These are phyloP conservation scores for Peronosclerospora sorghi DNA, from an alignment of 352 stramenopile species.

Conservation along the genomic window DNA sequence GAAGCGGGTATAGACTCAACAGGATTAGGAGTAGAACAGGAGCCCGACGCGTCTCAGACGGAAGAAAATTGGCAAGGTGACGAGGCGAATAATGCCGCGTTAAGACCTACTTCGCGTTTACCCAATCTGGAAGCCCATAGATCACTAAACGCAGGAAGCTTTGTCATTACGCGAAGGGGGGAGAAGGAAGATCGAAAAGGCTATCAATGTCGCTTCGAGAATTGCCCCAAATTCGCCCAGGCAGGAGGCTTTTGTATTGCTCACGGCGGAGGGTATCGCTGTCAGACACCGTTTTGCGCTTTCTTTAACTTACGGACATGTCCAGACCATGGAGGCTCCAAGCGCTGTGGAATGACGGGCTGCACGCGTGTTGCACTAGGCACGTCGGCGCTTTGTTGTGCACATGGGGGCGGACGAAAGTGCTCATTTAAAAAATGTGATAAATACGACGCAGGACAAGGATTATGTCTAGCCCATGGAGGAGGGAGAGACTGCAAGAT, in stretches of 20 bases:
- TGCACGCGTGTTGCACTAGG: slow-evolving; percentile 46
- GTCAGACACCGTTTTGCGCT: slow-evolving; percentile 56
- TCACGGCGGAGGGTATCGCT: slow-evolving; percentile 60
- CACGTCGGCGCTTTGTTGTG: slow-evolving; percentile 38
- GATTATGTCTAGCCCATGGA: slow-evolving; percentile 57
- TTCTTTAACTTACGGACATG: slow-evolving; percentile 66
- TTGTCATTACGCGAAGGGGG: neutral
- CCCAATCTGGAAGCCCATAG: too few species aligned
- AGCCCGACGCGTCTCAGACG: too few species aligned
- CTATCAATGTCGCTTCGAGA: slow-evolving; percentile 37
- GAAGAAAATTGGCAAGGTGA: neutral
- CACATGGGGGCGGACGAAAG: slow-evolving; percentile 57
- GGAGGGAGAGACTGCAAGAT: slow-evolving; percentile 51
- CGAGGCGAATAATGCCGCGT: too few species aligned
- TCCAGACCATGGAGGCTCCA: slow-evolving; percentile 60
- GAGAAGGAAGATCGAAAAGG: slow-evolving; percentile 5
- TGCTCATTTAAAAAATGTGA: slow-evolving; percentile 60
- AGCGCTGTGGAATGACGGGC: slow-evolving; percentile 40
- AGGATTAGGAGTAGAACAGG: too few species aligned
- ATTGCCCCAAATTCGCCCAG: slow-evolving; percentile 51
- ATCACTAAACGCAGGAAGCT: too few species aligned
- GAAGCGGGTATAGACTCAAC: too few species aligned
- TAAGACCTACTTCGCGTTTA: too few species aligned
- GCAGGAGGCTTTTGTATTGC: slow-evolving; percentile 50
- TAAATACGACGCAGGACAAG: slow-evolving; percentile 61